Evolutionary conservation across 169 alveolate genomes (phyloP).

Genomic region (Cyclospora cayetanensis): DNA sequence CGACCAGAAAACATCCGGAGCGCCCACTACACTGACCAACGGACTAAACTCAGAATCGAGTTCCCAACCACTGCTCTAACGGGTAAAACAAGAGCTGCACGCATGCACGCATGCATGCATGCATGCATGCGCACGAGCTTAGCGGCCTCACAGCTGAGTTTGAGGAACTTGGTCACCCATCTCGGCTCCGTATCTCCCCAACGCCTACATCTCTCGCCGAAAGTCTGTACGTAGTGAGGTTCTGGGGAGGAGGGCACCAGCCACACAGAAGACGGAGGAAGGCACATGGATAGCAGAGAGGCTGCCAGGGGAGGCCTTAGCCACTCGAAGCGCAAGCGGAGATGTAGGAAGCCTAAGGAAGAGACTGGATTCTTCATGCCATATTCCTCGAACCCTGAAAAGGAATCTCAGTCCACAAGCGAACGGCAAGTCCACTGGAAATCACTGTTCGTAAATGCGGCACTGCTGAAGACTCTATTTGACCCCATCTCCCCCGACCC

Average conservation of each 20-base stretch:
- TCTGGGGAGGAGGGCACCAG: constrained; percentile 62
- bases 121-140: not conserved
- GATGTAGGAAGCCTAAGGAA: constrained; percentile 56
- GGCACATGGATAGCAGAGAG: constrained; percentile 13
- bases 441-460: too few relatives aligned
- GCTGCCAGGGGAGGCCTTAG: not conserved
- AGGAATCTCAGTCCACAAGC: too few relatives aligned
- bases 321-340: constrained; percentile 61
- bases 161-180: constrained; percentile 25
- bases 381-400: constrained; percentile 70
- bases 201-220: constrained; percentile 10
- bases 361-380: constrained; percentile 72
- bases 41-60: too few relatives aligned
- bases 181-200: constrained; percentile 20
- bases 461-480: too few relatives aligned
- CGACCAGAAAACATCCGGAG: too few relatives aligned
- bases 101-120: not conserved
- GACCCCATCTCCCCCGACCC: too few relatives aligned
- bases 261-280: constrained; percentile 64
- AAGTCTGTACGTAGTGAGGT: constrained; percentile 66
- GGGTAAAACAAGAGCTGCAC: too few relatives aligned
- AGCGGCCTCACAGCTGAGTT: not conserved
- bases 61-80: too few relatives aligned
- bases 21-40: too few relatives aligned
- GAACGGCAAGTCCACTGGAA: too few relatives aligned